Conservation (phyloP, 495 filamentous ascomycete genomes). For the Filosporella fistucella region DNA sequence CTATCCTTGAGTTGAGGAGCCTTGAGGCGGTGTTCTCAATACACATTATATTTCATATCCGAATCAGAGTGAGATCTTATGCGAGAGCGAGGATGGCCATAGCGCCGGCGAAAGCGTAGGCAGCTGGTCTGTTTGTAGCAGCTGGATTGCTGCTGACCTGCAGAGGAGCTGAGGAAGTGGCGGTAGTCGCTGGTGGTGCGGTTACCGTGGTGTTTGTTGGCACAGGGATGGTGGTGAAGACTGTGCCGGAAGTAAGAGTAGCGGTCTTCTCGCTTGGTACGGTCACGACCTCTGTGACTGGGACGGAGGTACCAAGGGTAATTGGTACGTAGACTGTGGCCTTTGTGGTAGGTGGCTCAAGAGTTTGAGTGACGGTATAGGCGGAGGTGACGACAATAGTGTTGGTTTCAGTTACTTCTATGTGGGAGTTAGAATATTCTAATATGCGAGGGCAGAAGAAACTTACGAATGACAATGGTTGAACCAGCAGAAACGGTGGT, state of each 20-base stretch:
- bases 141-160: slow-evolving; percentile 10
- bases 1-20: background rate
- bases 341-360: slow-evolving; percentile 18
- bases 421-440: background rate
- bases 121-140: slow-evolving; percentile 12
- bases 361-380: slow-evolving; percentile 17
- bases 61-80: slow-evolving; percentile 1
- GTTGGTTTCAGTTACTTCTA: slow-evolving; percentile 9
- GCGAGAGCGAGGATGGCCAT: slow-evolving; percentile 19
- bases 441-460: background rate
- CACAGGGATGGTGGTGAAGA: slow-evolving; percentile 5
- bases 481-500: slow-evolving; percentile 16
- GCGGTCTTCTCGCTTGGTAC: slow-evolving; percentile 15
- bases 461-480: slow-evolving; percentile 16
- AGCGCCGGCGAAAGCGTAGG: slow-evolving; percentile 17
- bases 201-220: background rate
- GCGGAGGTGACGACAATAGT: slow-evolving; percentile 9
- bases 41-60: background rate
- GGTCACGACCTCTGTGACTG: slow-evolving; percentile 12
- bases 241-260: background rate
- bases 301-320: slow-evolving; percentile 11
- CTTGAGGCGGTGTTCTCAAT: background rate
- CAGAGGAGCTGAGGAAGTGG: slow-evolving; percentile 11
- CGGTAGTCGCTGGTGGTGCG: background rate
- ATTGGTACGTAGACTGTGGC: slow-evolving; percentile 16